Conservation (phyloP, 129 eudicot genomes). For the Glebionis coronaria region DNA sequence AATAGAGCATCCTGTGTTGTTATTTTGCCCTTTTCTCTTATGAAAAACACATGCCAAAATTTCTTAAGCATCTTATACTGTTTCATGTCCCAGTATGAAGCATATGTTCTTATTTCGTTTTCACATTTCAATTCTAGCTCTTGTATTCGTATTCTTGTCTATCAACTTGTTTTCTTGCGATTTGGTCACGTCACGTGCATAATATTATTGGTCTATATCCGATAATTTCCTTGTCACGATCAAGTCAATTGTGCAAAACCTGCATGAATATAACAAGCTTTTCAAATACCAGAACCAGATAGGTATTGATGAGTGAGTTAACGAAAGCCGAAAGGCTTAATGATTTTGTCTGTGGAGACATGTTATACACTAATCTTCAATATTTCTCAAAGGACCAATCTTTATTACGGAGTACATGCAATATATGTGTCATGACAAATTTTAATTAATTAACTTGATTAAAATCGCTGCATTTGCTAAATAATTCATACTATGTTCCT, state of each 20-base stretch:
- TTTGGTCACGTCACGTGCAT: constrained; percentile 8
- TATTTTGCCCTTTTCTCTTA: neutral
- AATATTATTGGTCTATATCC: neutral
- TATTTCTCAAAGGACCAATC: too few species aligned
- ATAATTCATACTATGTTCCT: neutral
- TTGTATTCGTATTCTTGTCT: constrained; percentile 16
- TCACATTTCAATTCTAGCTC: constrained; percentile 13
- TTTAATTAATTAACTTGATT: too few species aligned
- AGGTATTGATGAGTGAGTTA: too few species aligned
- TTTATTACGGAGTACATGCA: too few species aligned
- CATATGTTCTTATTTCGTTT: constrained; percentile 26
- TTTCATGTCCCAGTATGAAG: constrained; percentile 15
- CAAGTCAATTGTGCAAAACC: neutral
- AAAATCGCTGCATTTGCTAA: too few species aligned
- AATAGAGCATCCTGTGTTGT: neutral
- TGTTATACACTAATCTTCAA: too few species aligned
- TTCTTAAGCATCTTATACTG: constrained; percentile 25
- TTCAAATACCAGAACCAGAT: neutral
- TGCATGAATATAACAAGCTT: neutral
- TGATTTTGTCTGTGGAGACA: neutral
- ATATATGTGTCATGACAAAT: too few species aligned
- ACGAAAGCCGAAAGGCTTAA: neutral
- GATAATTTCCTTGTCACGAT: neutral
- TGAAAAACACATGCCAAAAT: neutral
- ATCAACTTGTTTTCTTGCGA: constrained; percentile 17